Percentiles rank a stretch among this genome's conserved stretches.
Conservation (phyloP, 2,329 filamentous ascomycete species). For the Podosphaera fusca region DNA sequence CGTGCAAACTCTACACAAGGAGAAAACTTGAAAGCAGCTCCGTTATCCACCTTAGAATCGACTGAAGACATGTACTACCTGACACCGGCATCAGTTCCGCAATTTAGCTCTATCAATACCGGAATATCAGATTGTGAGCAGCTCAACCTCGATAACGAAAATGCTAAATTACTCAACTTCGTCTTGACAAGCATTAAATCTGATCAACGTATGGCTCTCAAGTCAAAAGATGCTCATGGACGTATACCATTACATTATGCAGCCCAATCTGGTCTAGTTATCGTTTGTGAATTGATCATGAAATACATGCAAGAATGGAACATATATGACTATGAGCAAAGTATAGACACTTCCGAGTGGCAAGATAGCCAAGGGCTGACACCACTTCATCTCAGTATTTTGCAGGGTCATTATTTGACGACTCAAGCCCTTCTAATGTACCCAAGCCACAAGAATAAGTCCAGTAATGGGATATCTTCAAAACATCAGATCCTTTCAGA, state of each 20-base stretch:
- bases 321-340: conserved; percentile 61
- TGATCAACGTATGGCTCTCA: conserved; percentile 43
- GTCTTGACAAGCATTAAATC: conserved; percentile 44
- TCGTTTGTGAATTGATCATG: conserved; percentile 75
- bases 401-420: conserved; percentile 71
- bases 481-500: conserved; percentile 50
- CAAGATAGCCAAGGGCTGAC: conserved; percentile 83
- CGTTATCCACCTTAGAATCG: conserved; percentile 21
- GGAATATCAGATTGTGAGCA: conserved; percentile 44
- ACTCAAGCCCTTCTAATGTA: conserved; percentile 62
- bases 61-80: conserved; percentile 36
- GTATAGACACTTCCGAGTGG: conserved; percentile 73
- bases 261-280: conserved; percentile 79
- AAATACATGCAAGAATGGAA: conserved; percentile 74
- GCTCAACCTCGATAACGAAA: conserved; percentile 45
- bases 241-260: conserved; percentile 80
- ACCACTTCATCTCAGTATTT: conserved; percentile 76
- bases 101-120: conserved; percentile 33
- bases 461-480: conserved; percentile 33
- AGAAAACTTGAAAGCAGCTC: conserved; percentile 5
- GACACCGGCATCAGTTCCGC: conserved; percentile 51
- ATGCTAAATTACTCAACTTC: conserved; percentile 41
- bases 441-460: conserved; percentile 23
- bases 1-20: conserved; percentile 33
- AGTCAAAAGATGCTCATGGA: conserved; percentile 52